Evolutionary conservation across 208 protist species (phyloP), one percentile per base, ranked within the genome.

Genomic region (Zelonia costaricensis): DNA sequence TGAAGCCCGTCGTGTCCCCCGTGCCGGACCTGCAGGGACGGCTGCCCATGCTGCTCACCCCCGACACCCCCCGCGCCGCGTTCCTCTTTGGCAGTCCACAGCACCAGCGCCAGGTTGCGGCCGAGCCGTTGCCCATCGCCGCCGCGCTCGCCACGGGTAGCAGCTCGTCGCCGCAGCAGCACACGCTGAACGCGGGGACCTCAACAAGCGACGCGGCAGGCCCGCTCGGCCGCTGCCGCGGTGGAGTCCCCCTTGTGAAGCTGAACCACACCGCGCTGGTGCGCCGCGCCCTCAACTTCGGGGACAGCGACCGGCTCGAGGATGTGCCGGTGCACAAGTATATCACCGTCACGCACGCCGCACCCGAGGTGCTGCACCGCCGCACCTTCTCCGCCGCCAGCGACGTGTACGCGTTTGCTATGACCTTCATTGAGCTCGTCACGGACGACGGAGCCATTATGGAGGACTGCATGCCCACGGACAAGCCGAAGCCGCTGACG

Each of bases 401-500:
- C 57, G 86, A 93, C 61, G 79, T 93, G 35, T 93, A 86, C 60
- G 76, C 83, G 23, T 93, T 89, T 68, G 86, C 86, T 3, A 93
- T 93, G 82, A 90, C 81, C 16, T 93, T 93, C 60, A 69, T 93
- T 51, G 83, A 93, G 71, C 74, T 93, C 10, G 69, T 82, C 28
- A 82, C 78, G 13, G 74, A 80, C 2, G 52, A 66, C 12, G 86
- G 71, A 8, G 54, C 15, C 25, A 46, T 92, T 27, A 80, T 89
- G 68, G 45, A 38, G 20, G 82, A 90, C 22, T 79, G 76, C 42
- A 27, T 61, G 12, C 80, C 82, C 15, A 52, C 42, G 18, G 54
- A 69, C 38, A 23, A 72, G 38, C 58, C 53, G 6, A 43, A 59
- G 35, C 62, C 78, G 12, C 47, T 65, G 45, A 86, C 72, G 6